Evolutionary conservation across 2,329 filamentous ascomycete species (phyloP).

Genomic region (Colletotrichum simmondsii): DNA sequence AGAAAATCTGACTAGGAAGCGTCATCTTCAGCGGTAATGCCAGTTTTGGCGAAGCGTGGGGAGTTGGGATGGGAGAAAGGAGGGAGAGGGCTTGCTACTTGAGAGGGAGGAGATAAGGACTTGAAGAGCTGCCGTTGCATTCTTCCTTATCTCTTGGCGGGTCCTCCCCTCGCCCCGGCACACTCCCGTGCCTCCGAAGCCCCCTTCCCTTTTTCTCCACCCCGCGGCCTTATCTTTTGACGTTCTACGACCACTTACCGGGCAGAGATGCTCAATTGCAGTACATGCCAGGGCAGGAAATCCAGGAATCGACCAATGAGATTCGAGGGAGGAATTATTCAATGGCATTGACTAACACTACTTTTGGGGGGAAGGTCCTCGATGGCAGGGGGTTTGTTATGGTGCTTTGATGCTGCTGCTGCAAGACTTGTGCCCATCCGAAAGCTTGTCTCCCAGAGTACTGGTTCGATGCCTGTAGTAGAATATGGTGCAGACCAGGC

Average conservation of each 20-base stretch:
- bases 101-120: slow-evolving; percentile 13
- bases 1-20: background rate
- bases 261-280: background rate
- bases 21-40: slow-evolving; percentile 8
- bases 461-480: background rate
- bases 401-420: background rate
- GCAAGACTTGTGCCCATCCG: background rate
- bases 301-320: background rate
- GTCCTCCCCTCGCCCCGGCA: slow-evolving; percentile 9
- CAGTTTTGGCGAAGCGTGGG: background rate
- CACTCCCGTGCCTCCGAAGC: background rate
- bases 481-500: background rate
- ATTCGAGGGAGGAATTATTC: background rate
- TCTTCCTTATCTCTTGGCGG: slow-evolving; percentile 33
- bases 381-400: background rate
- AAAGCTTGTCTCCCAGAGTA: slow-evolving; percentile 19
- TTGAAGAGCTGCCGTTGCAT: slow-evolving; percentile 12
- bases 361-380: background rate
- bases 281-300: background rate
- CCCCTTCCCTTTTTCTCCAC: background rate
- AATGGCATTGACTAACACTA: slow-evolving; percentile 14
- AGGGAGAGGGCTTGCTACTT: background rate
- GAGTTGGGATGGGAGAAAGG: background rate
- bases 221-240: slow-evolving; percentile 19
- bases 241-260: slow-evolving; percentile 6